Conservation (phyloP, 768 basidiomycete species). For the Phylloporus arenicola region DNA sequence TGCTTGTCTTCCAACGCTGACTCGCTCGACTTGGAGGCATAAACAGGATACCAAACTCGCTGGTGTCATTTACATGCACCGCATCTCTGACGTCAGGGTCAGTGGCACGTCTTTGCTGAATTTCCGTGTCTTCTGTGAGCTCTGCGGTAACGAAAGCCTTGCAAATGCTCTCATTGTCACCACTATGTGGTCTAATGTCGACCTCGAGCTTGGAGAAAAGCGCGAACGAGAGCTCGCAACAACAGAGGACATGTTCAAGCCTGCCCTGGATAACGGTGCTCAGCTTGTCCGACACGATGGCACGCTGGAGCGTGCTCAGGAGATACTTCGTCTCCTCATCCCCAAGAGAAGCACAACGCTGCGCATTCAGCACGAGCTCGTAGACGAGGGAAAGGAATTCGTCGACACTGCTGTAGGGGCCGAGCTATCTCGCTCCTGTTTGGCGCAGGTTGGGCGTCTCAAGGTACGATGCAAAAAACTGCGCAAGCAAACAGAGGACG, state of each 20-base stretch:
- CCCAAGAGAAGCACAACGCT: constrained; percentile 38
- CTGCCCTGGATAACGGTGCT: constrained; percentile 45
- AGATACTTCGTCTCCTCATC: constrained; percentile 39
- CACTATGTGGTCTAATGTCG: constrained; percentile 47
- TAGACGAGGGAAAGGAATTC: constrained; percentile 45
- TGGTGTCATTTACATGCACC: constrained; percentile 51
- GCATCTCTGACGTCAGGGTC: constrained; percentile 47
- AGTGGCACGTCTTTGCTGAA: constrained; percentile 44
- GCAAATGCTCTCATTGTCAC: constrained; percentile 47
- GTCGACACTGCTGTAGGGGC: constrained; percentile 48
- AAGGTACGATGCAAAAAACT: constrained; percentile 11
- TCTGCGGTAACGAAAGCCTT: constrained; percentile 47
- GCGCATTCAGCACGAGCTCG: constrained; percentile 51
- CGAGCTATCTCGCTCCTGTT: constrained; percentile 45
- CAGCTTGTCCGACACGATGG: constrained; percentile 38
- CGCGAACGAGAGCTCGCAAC: constrained; percentile 42
- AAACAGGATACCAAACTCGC: constrained; percentile 35
- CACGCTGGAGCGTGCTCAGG: constrained; percentile 36
- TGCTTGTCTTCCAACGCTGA: neutral
- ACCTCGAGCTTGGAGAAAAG: constrained; percentile 30
- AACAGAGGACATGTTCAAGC: constrained; percentile 44
- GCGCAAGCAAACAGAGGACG: neutral
- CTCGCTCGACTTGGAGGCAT: constrained; percentile 11
- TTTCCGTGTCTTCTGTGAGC: constrained; percentile 45
- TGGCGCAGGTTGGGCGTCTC: constrained; percentile 41